A percentile compares a stretch with the other conserved stretches of the same genome.
phyloP scores from a whole-genome alignment of 805 yeast species.

The Suhomyces prunicola region DNA sequence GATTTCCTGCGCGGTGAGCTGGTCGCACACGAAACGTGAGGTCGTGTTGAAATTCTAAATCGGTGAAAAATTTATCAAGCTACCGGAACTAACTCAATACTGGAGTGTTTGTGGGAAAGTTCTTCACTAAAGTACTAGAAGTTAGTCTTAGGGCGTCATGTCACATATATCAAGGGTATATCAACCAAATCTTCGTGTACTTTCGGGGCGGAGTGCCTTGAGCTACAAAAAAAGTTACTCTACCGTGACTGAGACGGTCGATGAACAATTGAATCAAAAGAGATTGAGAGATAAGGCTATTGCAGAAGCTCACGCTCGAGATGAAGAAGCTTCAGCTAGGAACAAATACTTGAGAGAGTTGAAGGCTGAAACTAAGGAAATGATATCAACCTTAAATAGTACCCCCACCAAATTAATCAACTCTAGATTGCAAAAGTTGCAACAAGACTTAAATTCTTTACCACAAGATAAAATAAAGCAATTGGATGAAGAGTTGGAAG shows the following conservation, averaged over 20 bases:
- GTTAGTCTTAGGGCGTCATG: neutral
- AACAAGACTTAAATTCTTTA: slow-evolving; percentile 25
- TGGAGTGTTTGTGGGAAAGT: neutral
- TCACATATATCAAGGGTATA: neutral
- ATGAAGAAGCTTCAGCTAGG: slow-evolving; percentile 37
- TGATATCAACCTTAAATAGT: slow-evolving; percentile 32
- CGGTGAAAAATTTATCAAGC: neutral
- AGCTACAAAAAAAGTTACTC: neutral
- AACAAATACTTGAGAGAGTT: slow-evolving; percentile 35
- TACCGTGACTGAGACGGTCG: neutral
- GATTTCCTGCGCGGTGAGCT: neutral
- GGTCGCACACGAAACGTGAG: neutral
- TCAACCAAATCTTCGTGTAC: neutral
- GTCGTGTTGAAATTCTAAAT: neutral
- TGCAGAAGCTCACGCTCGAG: slow-evolving; percentile 43
- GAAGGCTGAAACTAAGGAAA: slow-evolving; percentile 22
- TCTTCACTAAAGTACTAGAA: neutral
- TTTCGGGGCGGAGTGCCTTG: neutral
- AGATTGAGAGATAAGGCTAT: slow-evolving; percentile 38
- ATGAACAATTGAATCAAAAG: slow-evolving; percentile 18
- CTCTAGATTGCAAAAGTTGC: slow-evolving; percentile 28
- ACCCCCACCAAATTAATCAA: slow-evolving; percentile 31
- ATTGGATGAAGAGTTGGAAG: slow-evolving; percentile 40
- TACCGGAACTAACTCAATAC: neutral
- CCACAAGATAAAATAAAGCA: slow-evolving; percentile 34